Conservation (phyloP, 2,329 filamentous ascomycete genomes). For the Monilinia vaccinii-corymbosi region DNA sequence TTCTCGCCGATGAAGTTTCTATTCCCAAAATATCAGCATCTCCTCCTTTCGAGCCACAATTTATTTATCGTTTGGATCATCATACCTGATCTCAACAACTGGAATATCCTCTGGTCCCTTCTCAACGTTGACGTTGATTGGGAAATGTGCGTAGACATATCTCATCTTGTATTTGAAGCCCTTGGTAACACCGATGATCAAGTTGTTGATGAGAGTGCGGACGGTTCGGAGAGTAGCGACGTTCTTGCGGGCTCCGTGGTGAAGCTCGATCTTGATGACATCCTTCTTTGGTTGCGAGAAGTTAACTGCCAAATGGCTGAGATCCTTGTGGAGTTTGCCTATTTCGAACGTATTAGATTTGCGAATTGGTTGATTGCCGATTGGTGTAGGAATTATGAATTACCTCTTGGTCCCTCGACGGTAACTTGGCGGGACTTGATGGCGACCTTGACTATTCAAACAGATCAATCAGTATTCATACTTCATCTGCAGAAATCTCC, state of each 20-base stretch:
- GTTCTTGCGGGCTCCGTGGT: constrained; percentile 97
- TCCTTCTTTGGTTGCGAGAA: constrained; percentile 83
- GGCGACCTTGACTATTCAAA: constrained; percentile 76
- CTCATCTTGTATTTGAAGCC: constrained; percentile 99
- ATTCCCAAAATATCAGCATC: constrained; percentile 30
- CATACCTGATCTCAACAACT: constrained; percentile 96
- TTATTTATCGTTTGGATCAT: constrained; percentile 17
- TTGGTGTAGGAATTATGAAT: constrained; percentile 27
- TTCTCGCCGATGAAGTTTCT: constrained; percentile 99
- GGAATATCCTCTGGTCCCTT: constrained; percentile 83
- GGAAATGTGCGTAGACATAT: constrained; percentile 99
- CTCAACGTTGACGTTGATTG: constrained; percentile 99
- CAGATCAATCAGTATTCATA: constrained; percentile 31
- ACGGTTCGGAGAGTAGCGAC: constrained; percentile 97
- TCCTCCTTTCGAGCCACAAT: constrained; percentile 7
- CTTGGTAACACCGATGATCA: constrained; percentile 97
- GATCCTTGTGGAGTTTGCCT: constrained; percentile 96
- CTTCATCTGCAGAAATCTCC: constrained; percentile 8
- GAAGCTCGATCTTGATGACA: constrained; percentile 92
- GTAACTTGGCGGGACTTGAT: constrained; percentile 97
- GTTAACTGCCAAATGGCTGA: constrained; percentile 92
- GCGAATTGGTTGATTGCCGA: constrained; percentile 12
- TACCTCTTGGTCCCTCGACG: constrained; percentile 93
- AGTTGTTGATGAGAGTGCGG: constrained; percentile 96
- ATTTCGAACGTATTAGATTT: constrained; percentile 30